phyloP scores from a whole-genome alignment of 768 basidiomycete species.

The Russula griseocarnosa region DNA sequence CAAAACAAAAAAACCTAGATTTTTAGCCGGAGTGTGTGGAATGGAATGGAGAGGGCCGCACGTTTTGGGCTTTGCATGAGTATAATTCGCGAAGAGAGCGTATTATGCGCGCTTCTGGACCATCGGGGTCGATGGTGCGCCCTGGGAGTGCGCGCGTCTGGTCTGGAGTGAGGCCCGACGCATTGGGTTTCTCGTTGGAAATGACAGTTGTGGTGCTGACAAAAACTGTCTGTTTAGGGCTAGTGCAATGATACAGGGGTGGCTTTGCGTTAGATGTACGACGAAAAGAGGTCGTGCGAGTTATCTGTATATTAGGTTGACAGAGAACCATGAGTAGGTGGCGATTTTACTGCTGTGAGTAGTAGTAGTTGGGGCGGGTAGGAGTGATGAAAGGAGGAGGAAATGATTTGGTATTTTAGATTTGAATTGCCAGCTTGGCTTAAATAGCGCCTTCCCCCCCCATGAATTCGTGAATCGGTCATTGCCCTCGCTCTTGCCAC shows the following conservation, averaged over 20 bases:
- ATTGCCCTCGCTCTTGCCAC: background rate
- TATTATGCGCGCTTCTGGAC: conserved; percentile 34
- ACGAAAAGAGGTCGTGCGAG: conserved; percentile 24
- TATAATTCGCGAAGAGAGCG: conserved; percentile 42
- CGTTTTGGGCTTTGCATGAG: conserved; percentile 13
- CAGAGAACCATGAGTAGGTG: conserved; percentile 22
- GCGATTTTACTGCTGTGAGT: background rate
- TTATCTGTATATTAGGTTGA: conserved; percentile 21
- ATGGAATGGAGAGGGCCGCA: background rate
- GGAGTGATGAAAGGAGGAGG: background rate
- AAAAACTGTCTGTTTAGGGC: conserved; percentile 28
- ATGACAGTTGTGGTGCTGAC: conserved; percentile 24
- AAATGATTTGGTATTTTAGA: background rate
- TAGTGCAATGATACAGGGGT: background rate
- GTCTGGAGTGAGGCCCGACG: conserved; percentile 40
- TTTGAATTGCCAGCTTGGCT: background rate
- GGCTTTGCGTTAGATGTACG: conserved; percentile 24
- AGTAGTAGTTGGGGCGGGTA: background rate
- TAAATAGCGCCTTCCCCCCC: conserved; percentile 17
- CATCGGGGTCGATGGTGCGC: conserved; percentile 34
- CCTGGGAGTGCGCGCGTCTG: conserved; percentile 41
- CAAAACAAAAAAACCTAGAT: no score
- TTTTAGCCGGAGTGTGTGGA: background rate
- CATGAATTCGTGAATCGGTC: background rate
- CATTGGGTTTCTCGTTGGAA: conserved; percentile 33